Base-by-base conservation (phyloP, 768 basidiomycete species). In the Psilocybe subaeruginosa region DNA sequence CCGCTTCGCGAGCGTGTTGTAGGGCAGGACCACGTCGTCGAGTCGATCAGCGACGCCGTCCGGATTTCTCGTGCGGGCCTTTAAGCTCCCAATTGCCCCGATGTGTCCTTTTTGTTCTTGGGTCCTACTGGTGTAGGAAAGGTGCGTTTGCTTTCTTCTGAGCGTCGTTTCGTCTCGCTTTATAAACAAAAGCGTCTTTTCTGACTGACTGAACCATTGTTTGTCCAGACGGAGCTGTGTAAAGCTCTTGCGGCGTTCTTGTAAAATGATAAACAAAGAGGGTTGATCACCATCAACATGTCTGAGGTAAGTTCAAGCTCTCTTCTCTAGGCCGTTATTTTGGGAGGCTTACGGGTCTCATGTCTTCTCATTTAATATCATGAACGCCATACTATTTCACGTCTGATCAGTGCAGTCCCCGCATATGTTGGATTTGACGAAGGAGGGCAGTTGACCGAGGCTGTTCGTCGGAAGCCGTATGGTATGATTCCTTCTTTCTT, bases 391-490 rank as follows among this genome's bases (percentile, higher is more conserved):
- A 94, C 93, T 0, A 89, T 98, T 55, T 93, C 93, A 0, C 83
- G 95, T 3, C 78, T 98, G 23, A 93, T 98, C 55, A 96, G 96
- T 58, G 92, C 94, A 2, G 92, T 95, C 0, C 93, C 96, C 7
- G 96, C 96, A 3, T 97, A 95, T 69, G 89, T 97, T 33, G 96
- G 96, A 0, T 89, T 95, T 69, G 95, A 97, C 67, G 86, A 91
- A 65, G 92, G 93, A 3, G 93, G 79, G 23, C 95, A 97, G 70
- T 78, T 97, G 52, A 97, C 95, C 1, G 95, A 97, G 76, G 95
- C 95, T 58, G 90, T 97, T 48, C 84, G 95, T 39, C 84, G 95
- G 48, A 92, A 92, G 70, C 95, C 95, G 0, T 97, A 95, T 74
- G 91, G 91, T 85, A 62, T 58, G 80, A 65, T 54, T 19, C 0